Evolutionary conservation across 2,329 filamentous ascomycete genomes (phyloP).

Genomic region (Exophiala oligosperma): DNA sequence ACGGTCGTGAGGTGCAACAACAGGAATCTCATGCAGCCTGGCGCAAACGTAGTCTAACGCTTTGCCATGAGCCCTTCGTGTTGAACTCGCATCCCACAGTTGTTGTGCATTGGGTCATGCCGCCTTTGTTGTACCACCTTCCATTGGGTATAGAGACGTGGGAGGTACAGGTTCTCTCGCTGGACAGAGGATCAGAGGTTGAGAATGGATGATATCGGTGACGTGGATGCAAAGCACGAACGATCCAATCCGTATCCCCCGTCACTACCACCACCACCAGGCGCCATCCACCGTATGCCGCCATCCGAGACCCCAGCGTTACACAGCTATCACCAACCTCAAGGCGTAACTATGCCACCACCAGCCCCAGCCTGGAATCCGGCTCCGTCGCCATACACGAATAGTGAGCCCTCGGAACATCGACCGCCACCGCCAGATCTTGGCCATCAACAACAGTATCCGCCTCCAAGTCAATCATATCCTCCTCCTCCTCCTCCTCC

Average conservation of each 20-base stretch:
- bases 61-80: constrained; percentile 24
- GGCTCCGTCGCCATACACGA: constrained; percentile 25
- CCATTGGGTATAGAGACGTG: constrained; percentile 25
- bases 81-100: constrained; percentile 13
- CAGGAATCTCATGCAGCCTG: constrained; percentile 19
- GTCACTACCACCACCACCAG: constrained; percentile 15
- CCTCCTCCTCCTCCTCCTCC: constrained; percentile 15
- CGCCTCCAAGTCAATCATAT: constrained; percentile 21
- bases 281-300: constrained; percentile 25
- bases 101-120: constrained; percentile 24
- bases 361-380: constrained; percentile 26
- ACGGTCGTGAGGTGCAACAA: constrained; percentile 12
- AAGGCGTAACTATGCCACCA: constrained; percentile 24
- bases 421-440: constrained; percentile 25
- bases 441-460: constrained; percentile 20
- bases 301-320: constrained; percentile 28
- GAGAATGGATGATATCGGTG: constrained; percentile 27
- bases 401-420: constrained; percentile 25
- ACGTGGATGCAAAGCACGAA: constrained; percentile 27
- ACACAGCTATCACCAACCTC: constrained; percentile 27
- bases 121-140: constrained; percentile 23
- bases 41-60: constrained; percentile 18
- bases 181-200: constrained; percentile 17
- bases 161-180: constrained; percentile 22
- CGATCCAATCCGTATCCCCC: constrained; percentile 24